phyloP scores from a whole-genome alignment of 1,284 basidiomycete genomes.

The Bjerkandera adusta region DNA sequence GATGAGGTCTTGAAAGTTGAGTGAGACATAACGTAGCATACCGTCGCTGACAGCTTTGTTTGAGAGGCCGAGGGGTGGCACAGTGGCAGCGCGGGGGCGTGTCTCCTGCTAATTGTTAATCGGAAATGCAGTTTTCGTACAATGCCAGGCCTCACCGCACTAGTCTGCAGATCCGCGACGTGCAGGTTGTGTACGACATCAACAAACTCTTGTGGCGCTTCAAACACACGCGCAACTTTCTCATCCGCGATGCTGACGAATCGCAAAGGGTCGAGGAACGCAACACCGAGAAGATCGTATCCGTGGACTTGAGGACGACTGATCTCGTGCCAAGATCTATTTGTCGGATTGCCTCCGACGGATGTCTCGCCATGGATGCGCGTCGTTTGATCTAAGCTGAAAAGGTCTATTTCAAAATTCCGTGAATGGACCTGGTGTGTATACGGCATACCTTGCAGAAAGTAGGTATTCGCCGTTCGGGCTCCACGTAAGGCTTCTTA shows the following conservation, averaged over 20 bases:
- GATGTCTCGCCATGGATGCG: slow-evolving; percentile 71
- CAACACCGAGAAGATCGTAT: slow-evolving; percentile 84
- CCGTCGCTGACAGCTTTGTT: slow-evolving; percentile 66
- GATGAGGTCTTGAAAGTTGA: background rate
- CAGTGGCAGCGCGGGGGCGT: slow-evolving; percentile 62
- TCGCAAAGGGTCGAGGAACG: slow-evolving; percentile 71
- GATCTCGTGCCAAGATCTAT: slow-evolving; percentile 77
- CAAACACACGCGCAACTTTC: slow-evolving; percentile 89
- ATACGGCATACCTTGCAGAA: slow-evolving; percentile 65
- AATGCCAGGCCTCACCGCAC: slow-evolving; percentile 43
- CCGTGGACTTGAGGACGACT: slow-evolving; percentile 92
- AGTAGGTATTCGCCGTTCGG: slow-evolving; percentile 81
- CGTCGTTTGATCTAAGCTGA: slow-evolving; percentile 84
- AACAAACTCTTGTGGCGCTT: slow-evolving; percentile 81
- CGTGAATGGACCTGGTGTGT: slow-evolving; percentile 3
- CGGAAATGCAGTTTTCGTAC: background rate
- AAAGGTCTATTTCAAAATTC: slow-evolving; percentile 6
- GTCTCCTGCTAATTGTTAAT: slow-evolving; percentile 23
- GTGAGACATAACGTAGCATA: slow-evolving; percentile 21
- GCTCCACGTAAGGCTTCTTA: slow-evolving; percentile 83
- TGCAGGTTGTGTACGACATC: slow-evolving; percentile 50
- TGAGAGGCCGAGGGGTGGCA: slow-evolving; percentile 76
- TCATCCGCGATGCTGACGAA: slow-evolving; percentile 91
- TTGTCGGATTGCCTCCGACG: slow-evolving; percentile 22
- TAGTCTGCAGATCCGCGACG: slow-evolving; percentile 44